Evolutionary conservation across 352 stramenopile genomes (phyloP).

Genomic region (Phytophthora megakarya): DNA sequence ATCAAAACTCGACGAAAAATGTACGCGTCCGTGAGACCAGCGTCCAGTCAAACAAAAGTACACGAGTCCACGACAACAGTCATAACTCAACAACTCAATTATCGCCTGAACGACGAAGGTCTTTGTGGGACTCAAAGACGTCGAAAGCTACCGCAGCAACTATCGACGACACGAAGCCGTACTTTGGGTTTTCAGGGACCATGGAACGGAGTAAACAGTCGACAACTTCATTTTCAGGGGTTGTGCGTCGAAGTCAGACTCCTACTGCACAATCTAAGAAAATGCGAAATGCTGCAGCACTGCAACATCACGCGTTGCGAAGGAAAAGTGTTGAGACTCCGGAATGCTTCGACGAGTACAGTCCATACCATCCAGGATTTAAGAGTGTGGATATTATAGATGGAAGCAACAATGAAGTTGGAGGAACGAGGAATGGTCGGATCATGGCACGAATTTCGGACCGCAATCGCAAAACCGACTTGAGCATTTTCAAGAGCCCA

Average conservation of each 20-base stretch:
- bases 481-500: conserved; percentile 85
- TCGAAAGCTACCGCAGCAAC: not conserved
- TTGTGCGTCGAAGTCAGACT: conserved; percentile 7
- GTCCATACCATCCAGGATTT: conserved; percentile 73
- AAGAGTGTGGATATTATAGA: conserved; percentile 48
- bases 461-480: conserved; percentile 47
- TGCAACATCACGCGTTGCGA: conserved; percentile 16
- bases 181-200: conserved; percentile 10
- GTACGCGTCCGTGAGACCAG: not conserved
- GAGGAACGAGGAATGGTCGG: not conserved
- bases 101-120: conserved; percentile 25
- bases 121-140: conserved; percentile 34
- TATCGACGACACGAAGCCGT: conserved; percentile 29
- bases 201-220: conserved; percentile 16
- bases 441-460: not conserved
- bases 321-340: conserved; percentile 24
- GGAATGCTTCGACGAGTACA: conserved; percentile 85
- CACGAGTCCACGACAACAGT: not conserved
- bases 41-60: conserved; percentile 2
- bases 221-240: not conserved
- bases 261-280: conserved; percentile 20
- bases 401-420: conserved; percentile 36
- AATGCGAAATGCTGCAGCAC: conserved; percentile 1
- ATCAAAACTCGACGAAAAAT: not conserved
- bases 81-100: conserved; percentile 8